A percentile compares a stretch with the other conserved stretches of the same genome.
Evolutionary conservation across 371 early-diverging fungal species (phyloP).

Genomic region (Mucor circinelloides): DNA sequence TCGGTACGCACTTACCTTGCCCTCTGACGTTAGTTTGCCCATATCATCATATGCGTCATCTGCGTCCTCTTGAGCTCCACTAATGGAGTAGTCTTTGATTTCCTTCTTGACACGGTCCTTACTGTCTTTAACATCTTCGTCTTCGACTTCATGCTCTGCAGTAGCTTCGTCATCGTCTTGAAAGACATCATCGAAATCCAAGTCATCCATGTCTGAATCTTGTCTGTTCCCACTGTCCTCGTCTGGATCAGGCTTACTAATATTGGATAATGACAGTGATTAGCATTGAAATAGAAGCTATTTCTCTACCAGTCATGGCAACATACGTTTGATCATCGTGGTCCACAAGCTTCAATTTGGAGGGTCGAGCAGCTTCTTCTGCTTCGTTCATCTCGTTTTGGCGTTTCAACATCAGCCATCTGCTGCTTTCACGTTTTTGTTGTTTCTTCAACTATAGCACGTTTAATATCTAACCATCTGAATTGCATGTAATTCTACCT

Average conservation of each 20-base stretch:
- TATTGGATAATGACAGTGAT: neutral
- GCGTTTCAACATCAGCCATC: constrained; percentile 78
- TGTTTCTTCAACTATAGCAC: constrained; percentile 41
- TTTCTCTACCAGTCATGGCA: neutral
- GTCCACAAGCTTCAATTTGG: constrained; percentile 36
- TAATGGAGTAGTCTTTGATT: constrained; percentile 36
- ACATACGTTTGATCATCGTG: constrained; percentile 24
- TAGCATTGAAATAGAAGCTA: neutral
- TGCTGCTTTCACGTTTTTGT: constrained; percentile 61
- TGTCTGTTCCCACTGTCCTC: constrained; percentile 29
- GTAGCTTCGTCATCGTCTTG: constrained; percentile 82
- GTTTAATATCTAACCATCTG: neutral
- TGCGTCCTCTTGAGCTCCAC: constrained; percentile 30
- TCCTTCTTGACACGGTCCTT: constrained; percentile 49
- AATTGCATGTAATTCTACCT: constrained; percentile 48
- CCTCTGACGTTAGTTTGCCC: constrained; percentile 43
- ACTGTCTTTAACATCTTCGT: constrained; percentile 64
- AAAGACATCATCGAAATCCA: constrained; percentile 56
- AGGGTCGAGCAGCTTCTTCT: constrained; percentile 6
- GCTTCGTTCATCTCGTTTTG: constrained; percentile 19
- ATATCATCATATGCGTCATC: constrained; percentile 27
- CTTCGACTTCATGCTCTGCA: constrained; percentile 67
- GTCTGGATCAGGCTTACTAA: constrained; percentile 26
- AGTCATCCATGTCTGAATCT: constrained; percentile 55
- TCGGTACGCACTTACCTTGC: constrained; percentile 36